These are phyloP conservation scores for Microcyclospora pomicola DNA, from an alignment of 2,329 filamentous ascomycete genomes.

Conservation along the genomic window DNA sequence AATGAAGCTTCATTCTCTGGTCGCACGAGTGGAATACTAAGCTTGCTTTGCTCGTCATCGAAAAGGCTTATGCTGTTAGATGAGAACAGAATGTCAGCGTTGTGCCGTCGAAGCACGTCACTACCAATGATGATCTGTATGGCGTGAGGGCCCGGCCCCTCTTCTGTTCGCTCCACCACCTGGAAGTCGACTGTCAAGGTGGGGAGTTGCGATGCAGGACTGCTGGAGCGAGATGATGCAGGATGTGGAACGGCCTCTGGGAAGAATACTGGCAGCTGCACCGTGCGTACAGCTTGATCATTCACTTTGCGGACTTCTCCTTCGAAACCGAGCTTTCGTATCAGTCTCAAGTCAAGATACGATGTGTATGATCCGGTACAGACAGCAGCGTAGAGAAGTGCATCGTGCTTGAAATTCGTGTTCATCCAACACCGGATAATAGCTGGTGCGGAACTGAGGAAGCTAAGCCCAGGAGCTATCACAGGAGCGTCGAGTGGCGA, in stretches of 20 bases:
- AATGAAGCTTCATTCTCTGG: constrained; percentile 77
- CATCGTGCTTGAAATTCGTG: constrained; percentile 75
- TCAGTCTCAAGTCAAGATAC: constrained; percentile 59
- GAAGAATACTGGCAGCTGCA: constrained; percentile 73
- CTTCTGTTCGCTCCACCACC: constrained; percentile 46
- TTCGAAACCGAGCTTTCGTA: constrained; percentile 60
- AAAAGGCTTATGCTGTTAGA: constrained; percentile 80
- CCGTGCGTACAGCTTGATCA: constrained; percentile 47
- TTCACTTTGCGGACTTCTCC: constrained; percentile 31
- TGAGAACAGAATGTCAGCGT: constrained; percentile 82
- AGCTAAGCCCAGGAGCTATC: constrained; percentile 70
- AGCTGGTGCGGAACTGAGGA: constrained; percentile 77
- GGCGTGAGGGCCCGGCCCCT: constrained; percentile 29
- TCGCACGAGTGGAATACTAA: constrained; percentile 81
- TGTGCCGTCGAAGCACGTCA: constrained; percentile 72
- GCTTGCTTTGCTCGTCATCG: constrained; percentile 71
- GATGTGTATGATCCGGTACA: constrained; percentile 88
- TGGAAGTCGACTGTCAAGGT: constrained; percentile 69
- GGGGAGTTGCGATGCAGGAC: constrained; percentile 65
- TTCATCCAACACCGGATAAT: constrained; percentile 95
- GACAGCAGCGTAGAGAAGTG: constrained; percentile 78
- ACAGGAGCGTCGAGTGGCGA: constrained; percentile 59
- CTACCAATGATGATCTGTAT: constrained; percentile 86
- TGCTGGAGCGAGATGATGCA: constrained; percentile 56
- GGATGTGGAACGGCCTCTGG: constrained; percentile 78